phyloP scores from a whole-genome alignment of 2,329 filamentous ascomycete species.

The Diaporthe aspalathi region DNA sequence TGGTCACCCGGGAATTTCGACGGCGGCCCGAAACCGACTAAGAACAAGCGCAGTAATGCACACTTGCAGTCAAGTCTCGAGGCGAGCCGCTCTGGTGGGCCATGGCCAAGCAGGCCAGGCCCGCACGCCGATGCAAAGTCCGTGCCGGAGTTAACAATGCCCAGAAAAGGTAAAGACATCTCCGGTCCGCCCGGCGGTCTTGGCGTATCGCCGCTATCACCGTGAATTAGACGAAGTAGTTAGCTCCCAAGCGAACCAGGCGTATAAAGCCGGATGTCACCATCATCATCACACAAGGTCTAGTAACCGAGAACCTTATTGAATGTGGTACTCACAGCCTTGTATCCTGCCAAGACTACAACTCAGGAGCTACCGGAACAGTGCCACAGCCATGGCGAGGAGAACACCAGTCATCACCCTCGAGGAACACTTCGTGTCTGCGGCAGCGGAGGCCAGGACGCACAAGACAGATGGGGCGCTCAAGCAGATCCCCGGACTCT shows the following conservation, averaged over 20 bases:
- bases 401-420: constrained; percentile 51
- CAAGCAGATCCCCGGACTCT: constrained; percentile 41
- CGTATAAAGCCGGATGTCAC: background rate
- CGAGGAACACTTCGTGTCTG: constrained; percentile 54
- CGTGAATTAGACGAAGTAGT: background rate
- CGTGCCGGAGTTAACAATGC: background rate
- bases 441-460: constrained; percentile 38
- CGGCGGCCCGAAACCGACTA: constrained; percentile 22
- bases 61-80: no score
- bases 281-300: background rate
- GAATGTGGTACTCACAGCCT: background rate
- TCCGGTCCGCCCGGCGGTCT: background rate
- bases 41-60: constrained; percentile 6
- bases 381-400: background rate
- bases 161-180: background rate
- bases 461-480: constrained; percentile 41
- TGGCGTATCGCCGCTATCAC: constrained; percentile 15
- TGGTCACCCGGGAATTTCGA: constrained; percentile 5
- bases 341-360: background rate
- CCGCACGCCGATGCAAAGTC: constrained; percentile 3
- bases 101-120: no score
- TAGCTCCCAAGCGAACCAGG: background rate
- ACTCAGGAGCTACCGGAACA: background rate
- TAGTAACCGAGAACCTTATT: background rate
- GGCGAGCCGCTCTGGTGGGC: constrained; percentile 20